Base-by-base conservation (phyloP, 352 stramenopile genomes). In the Phytophthora macrochlamydospora region DNA sequence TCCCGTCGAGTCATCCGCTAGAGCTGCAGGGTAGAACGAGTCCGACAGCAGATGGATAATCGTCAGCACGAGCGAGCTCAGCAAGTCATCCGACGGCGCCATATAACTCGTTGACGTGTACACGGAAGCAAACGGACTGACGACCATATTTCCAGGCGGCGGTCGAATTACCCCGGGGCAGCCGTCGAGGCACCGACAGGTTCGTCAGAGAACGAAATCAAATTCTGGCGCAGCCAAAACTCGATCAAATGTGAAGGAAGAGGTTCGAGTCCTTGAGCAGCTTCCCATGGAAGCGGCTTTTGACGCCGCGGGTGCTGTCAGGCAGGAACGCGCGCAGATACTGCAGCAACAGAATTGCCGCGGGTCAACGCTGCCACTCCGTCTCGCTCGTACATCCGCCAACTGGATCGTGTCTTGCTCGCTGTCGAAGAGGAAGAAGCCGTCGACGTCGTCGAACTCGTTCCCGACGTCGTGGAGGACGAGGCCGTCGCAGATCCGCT, bases 181-280 rank as follows among this genome's bases (percentile, higher is more conserved):
- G 69, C 62, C 54, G 62, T 73, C 1, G 71, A 73, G 7, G 59
- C 58, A 14, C 55, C 58, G 4, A 71, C 42, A 2, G 76, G 62
- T n/a, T 89, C 85, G 53, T 93, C 79, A 0, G 85, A 87, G 55
- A 93, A 94, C 58, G 87, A 76, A 52, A 96, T 93, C 52, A 93
- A 78, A 62, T 96, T 96, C 60, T 96, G 89, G n/a, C 83, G 84
- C 48, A 96, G 73, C 89, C 89, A 96, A 51, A 93, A 93, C 59
- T 96, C 89, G 24, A 96, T 94, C 43, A 95, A 56, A 92, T 86
- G 58, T 95, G 85, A 29, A 96, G 73, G 62, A 96, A 95, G 3
- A 94, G 72, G 64, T 88, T 93, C 33, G 85, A 86, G 59, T 88
- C 69, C 65, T 94, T 85, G 31, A 92, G 60, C 37, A 92, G 64